These are phyloP conservation scores for Buxus sempervirens DNA, from an alignment of 164 flowering plant genomes.

Conservation along the genomic window DNA sequence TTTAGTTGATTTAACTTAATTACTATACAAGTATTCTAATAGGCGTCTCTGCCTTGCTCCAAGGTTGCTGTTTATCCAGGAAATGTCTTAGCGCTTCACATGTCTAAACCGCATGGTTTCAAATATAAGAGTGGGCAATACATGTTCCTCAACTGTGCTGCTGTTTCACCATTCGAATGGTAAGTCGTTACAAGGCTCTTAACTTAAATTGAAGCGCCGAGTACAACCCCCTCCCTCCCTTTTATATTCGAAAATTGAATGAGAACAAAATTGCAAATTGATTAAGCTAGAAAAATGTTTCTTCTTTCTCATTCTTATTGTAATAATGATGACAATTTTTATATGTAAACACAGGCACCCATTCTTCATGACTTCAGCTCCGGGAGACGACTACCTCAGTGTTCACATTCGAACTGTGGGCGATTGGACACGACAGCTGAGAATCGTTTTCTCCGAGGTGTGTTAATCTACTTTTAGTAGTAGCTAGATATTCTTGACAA, in stretches of 20 bases:
- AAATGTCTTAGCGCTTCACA: slow-evolving; percentile 26
- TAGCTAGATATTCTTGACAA: neutral
- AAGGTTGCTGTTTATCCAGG: slow-evolving; percentile 30
- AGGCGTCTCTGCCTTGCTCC: too few species aligned
- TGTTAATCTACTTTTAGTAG: neutral
- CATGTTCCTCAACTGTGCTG: slow-evolving; percentile 33
- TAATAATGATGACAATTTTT: too few species aligned
- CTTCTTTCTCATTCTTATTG: too few species aligned
- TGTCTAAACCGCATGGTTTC: slow-evolving; percentile 30
- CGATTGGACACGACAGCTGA: slow-evolving; percentile 39
- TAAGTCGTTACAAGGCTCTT: neutral
- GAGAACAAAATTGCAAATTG: too few species aligned
- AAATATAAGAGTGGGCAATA: slow-evolving; percentile 33
- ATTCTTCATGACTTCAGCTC: slow-evolving; percentile 44
- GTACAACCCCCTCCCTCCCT: too few species aligned
- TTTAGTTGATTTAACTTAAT: too few species aligned
- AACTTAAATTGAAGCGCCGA: too few species aligned
- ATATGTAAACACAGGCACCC: slow-evolving; percentile 34
- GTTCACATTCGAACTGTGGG: slow-evolving; percentile 41
- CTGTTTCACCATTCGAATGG: slow-evolving; percentile 36
- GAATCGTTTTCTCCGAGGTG: slow-evolving; percentile 31
- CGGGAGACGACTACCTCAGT: slow-evolving; percentile 48
- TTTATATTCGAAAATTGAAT: too few species aligned
- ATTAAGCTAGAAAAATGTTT: too few species aligned
- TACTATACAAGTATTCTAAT: too few species aligned